Evolutionary conservation across 495 filamentous ascomycete genomes (phyloP).

Genomic region (Hypoxylon fragiforme): DNA sequence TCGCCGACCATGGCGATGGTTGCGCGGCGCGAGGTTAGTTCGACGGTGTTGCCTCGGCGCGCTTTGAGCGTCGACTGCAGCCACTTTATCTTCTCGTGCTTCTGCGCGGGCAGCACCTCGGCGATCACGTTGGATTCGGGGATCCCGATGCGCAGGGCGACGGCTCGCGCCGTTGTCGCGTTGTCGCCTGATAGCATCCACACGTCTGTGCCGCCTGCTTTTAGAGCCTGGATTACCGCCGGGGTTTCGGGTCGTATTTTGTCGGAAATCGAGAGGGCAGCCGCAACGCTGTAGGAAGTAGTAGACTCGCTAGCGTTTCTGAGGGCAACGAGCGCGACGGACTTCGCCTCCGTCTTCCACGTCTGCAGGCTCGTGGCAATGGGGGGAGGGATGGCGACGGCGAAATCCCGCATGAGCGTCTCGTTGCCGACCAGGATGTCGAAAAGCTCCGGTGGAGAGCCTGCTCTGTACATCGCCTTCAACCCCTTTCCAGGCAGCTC

Average conservation of each 20-base stretch:
- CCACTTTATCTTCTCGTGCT: slow-evolving; percentile 79
- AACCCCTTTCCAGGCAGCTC: slow-evolving; percentile 85
- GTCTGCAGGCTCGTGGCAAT: slow-evolving; percentile 54
- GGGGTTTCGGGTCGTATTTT: slow-evolving; percentile 77
- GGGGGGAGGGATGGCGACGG: slow-evolving; percentile 35
- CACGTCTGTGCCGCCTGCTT: slow-evolving; percentile 66
- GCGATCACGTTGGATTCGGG: slow-evolving; percentile 76
- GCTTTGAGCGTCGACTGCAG: slow-evolving; percentile 65
- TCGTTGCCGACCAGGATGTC: slow-evolving; percentile 87
- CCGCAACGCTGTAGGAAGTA: slow-evolving; percentile 40
- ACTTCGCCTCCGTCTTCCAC: slow-evolving; percentile 75
- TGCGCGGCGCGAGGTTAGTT: slow-evolving; percentile 41
- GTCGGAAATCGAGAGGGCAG: slow-evolving; percentile 65
- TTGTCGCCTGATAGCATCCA: slow-evolving; percentile 96
- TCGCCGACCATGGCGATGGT: slow-evolving; percentile 69
- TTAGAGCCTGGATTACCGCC: slow-evolving; percentile 67
- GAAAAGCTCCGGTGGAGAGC: slow-evolving; percentile 43
- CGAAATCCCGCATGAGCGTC: slow-evolving; percentile 60
- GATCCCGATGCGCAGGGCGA: slow-evolving; percentile 80
- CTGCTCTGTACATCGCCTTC: slow-evolving; percentile 64
- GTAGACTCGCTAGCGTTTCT: slow-evolving; percentile 3
- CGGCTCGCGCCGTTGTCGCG: slow-evolving; percentile 68
- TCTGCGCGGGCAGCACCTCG: slow-evolving; percentile 81
- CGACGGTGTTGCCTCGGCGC: slow-evolving; percentile 27
- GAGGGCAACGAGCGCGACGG: slow-evolving; percentile 69